Percentiles rank a stretch among this genome's conserved stretches.
phyloP scores from a whole-genome alignment of 1,284 basidiomycete species.

The Salmacisia buchloeana region DNA sequence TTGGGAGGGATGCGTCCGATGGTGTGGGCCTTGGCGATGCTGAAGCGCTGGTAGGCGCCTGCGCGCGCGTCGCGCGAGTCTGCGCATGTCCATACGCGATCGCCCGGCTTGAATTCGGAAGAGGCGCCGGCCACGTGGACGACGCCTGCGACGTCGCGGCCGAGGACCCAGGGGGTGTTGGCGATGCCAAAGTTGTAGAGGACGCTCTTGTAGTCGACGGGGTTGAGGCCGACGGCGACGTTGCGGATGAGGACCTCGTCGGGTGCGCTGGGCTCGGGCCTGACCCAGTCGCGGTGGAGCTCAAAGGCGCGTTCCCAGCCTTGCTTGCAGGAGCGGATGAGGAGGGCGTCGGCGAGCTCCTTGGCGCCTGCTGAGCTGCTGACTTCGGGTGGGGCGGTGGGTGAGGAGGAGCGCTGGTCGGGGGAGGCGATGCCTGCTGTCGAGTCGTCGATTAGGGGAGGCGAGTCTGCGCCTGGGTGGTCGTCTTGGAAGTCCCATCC shows the following conservation, averaged over 20 bases:
- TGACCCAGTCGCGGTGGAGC: no score
- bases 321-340: conserved; percentile 31
- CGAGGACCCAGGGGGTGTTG: conserved; percentile 50
- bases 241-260: conserved; percentile 30
- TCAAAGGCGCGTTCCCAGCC: conserved; percentile 21
- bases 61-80: conserved; percentile 31
- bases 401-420: not conserved
- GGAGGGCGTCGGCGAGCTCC: conserved; percentile 16
- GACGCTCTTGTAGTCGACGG: conserved; percentile 37
- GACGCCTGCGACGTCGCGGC: conserved; percentile 55
- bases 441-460: conserved; percentile 14
- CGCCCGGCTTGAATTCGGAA: conserved; percentile 53
- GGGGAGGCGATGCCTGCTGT: not conserved
- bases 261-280: conserved; percentile 7
- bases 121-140: conserved; percentile 54
- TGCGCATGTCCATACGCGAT: conserved; percentile 50
- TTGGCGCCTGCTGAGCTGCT: conserved; percentile 2
- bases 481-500: conserved; percentile 23
- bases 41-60: conserved; percentile 34
- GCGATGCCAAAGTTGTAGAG: conserved; percentile 40
- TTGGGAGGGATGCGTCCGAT: conserved; percentile 21
- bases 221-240: conserved; percentile 33
- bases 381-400: conserved; percentile 3
- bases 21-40: conserved; percentile 24
- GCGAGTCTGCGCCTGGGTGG: conserved; percentile 7